Percentiles rank a stretch among this genome's conserved stretches.
Conservation (phyloP, 73 alveolate genomes). For the Symbiodinium pilosum region DNA sequence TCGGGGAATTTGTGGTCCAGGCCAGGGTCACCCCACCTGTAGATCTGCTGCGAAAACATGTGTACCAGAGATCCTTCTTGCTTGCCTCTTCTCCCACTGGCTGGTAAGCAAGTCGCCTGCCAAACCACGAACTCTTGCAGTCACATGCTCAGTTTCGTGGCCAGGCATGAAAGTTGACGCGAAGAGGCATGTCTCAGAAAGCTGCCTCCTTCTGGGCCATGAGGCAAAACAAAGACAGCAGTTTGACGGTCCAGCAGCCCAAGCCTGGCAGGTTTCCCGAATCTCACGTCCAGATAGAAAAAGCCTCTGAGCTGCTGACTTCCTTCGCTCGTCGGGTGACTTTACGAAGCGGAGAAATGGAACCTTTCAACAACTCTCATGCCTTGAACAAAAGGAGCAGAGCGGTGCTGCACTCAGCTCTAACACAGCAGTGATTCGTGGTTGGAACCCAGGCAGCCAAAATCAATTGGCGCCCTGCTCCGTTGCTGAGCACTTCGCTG, state of each 20-base stretch:
- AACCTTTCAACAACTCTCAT: background rate
- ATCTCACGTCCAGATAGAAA: too few relatives aligned
- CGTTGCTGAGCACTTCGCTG: background rate
- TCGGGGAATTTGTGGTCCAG: conserved; percentile 66
- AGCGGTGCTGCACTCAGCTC: background rate
- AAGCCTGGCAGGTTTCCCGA: too few relatives aligned
- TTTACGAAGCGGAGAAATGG: conserved; percentile 59
- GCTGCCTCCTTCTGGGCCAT: background rate
- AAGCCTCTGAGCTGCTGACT: background rate
- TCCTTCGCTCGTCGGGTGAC: conserved; percentile 62
- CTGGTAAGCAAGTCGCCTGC: conserved; percentile 12
- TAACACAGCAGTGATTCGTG: background rate
- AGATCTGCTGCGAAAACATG: too few relatives aligned
- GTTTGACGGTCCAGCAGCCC: conserved; percentile 89
- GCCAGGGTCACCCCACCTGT: conserved; percentile 90
- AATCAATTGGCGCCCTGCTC: too few relatives aligned
- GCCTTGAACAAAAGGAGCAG: too few relatives aligned
- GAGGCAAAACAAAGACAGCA: conserved; percentile 73
- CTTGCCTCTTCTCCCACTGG: conserved; percentile 78
- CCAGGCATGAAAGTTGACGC: too few relatives aligned
- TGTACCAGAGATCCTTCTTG: too few relatives aligned
- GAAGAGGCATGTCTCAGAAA: too few relatives aligned
- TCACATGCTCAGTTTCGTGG: too few relatives aligned
- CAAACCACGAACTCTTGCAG: too few relatives aligned
- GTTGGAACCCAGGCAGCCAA: background rate